phyloP scores from a whole-genome alignment of 306 rosid species.

The Fragaria nilgerrensis region DNA sequence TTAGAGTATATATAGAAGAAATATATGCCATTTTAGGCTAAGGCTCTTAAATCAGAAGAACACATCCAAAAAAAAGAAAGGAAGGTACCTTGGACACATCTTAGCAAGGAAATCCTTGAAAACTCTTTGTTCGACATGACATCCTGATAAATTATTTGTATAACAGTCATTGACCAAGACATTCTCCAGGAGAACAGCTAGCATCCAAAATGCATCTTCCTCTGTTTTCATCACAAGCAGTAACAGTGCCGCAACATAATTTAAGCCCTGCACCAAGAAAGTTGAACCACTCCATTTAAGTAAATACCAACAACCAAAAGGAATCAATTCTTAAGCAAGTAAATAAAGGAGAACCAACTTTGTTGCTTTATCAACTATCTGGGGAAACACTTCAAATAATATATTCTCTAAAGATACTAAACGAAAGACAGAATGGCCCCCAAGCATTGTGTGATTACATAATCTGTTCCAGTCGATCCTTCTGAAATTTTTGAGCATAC shows the following conservation, averaged over 20 bases:
- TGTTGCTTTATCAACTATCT: neutral
- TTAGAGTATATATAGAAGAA: conserved; percentile 29
- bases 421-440: neutral
- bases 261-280: conserved; percentile 72
- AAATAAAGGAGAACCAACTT: neutral
- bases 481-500: neutral
- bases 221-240: conserved; percentile 98
- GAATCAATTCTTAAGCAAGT: neutral
- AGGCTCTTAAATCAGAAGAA: neutral
- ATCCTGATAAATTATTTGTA: conserved; percentile 91
- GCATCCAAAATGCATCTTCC: conserved; percentile 99
- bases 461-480: neutral
- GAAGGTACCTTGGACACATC: conserved; percentile 80
- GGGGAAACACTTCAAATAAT: neutral
- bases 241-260: conserved; percentile 91
- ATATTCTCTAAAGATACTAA: neutral
- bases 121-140: conserved; percentile 99
- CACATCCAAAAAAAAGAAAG: neutral
- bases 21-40: neutral
- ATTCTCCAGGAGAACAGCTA: conserved; percentile 88
- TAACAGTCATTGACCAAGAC: conserved; percentile 93
- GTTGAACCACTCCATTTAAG: conserved; percentile 16
- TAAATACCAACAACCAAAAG: neutral
- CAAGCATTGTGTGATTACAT: neutral
- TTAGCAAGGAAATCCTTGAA: conserved; percentile 77